phyloP scores from a whole-genome alignment of 495 filamentous ascomycete species.

The Neurospora pannonica region DNA sequence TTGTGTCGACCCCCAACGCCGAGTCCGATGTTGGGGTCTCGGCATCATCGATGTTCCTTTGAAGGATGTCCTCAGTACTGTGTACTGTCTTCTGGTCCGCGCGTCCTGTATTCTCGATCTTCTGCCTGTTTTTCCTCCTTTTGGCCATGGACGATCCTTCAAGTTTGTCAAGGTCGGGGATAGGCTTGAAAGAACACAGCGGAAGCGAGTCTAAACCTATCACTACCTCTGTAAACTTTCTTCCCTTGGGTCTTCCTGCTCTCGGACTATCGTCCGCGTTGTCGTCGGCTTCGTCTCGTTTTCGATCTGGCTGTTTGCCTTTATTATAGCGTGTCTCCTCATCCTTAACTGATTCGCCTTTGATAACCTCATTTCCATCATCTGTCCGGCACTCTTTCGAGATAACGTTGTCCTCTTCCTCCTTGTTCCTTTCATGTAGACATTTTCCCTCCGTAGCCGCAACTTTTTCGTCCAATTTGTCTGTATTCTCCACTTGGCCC shows the following conservation, averaged over 20 bases:
- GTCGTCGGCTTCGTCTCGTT: neutral
- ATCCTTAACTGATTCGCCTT: neutral
- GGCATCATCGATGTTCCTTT: neutral
- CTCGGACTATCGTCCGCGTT: neutral
- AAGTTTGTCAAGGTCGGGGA: neutral
- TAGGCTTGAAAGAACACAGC: neutral
- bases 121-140: neutral
- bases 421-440: neutral
- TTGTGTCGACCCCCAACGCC: neutral
- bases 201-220: neutral
- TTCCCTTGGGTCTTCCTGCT: neutral
- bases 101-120: neutral
- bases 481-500: neutral
- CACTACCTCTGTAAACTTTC: neutral
- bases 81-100: neutral
- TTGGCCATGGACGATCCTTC: neutral
- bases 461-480: neutral
- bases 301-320: neutral
- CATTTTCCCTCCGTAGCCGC: neutral
- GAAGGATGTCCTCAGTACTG: neutral
- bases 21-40: neutral
- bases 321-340: neutral
- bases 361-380: neutral
- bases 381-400: neutral
- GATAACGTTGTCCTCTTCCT: neutral